These are phyloP conservation scores for Skeletonema costatum DNA, from an alignment of 108 stramenopile genomes.

Conservation along the genomic window DNA sequence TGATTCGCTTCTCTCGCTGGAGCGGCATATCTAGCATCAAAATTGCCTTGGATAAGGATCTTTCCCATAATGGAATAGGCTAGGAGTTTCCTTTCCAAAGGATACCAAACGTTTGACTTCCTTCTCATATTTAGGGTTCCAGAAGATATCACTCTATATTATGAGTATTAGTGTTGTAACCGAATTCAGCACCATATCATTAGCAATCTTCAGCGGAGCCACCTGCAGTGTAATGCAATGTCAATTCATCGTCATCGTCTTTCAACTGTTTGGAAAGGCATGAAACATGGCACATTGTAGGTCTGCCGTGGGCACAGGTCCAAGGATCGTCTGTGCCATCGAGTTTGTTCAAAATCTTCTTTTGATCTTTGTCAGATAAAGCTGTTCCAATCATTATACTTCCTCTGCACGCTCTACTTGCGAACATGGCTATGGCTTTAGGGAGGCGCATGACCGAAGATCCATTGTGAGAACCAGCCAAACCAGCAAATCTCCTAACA, in stretches of 20 bases:
- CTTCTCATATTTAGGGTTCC: no score
- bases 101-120: no score
- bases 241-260: conserved; percentile 57
- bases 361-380: conserved; percentile 85
- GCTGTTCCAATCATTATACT: conserved; percentile 97
- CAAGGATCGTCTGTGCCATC: conserved; percentile 90
- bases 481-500: conserved; percentile 74
- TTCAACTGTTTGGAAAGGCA: conserved; percentile 50
- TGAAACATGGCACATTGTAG: conserved; percentile 89
- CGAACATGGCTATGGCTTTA: conserved; percentile 97
- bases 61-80: no score
- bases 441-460: conserved; percentile 77
- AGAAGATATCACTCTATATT: no score
- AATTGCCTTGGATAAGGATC: no score
- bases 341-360: conserved; percentile 76
- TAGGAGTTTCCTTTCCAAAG: no score
- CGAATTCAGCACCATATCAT: no score
- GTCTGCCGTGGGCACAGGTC: conserved; percentile 88
- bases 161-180: no score
- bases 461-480: conserved; percentile 16
- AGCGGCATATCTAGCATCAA: no score
- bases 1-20: no score
- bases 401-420: conserved; percentile 90
- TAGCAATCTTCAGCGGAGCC: not conserved
- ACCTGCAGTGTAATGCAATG: conserved; percentile 12